phyloP scores from a whole-genome alignment of 192 early-diverging fungal genomes.

The Piromyces sp. region DNA sequence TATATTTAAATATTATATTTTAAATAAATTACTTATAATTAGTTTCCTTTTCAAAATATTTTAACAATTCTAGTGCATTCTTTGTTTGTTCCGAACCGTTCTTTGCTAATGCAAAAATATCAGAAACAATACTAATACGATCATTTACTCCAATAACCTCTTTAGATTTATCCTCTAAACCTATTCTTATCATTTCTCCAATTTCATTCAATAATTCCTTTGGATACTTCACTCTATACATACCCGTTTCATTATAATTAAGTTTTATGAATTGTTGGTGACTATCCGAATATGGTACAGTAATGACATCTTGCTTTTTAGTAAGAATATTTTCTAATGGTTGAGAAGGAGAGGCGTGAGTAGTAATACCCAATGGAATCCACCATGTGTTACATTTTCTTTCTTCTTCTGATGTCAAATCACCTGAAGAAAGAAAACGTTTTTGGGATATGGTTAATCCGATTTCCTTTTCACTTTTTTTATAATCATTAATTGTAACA shows the following conservation, averaged over 20 bases:
- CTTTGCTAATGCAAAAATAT: conserved; percentile 56
- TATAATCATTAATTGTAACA: conserved; percentile 35
- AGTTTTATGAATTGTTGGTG: conserved; percentile 55
- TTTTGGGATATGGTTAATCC: conserved; percentile 54
- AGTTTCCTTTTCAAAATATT: conserved; percentile 53
- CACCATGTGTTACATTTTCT: conserved; percentile 46
- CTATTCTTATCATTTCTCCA: conserved; percentile 24
- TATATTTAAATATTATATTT: too few relatives aligned
- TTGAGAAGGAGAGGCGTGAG: background rate
- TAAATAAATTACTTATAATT: conserved; percentile 63
- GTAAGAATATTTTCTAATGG: background rate
- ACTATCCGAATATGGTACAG: background rate
- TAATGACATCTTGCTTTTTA: background rate
- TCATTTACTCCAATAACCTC: conserved; percentile 33
- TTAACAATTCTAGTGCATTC: conserved; percentile 55
- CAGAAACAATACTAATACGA: conserved; percentile 64
- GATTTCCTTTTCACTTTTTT: conserved; percentile 15
- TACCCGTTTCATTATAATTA: conserved; percentile 58
- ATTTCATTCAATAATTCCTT: conserved; percentile 12
- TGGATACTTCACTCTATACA: conserved; percentile 62
- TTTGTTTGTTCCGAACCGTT: conserved; percentile 64
- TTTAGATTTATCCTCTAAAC: background rate
- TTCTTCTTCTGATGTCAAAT: conserved; percentile 59
- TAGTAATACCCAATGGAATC: conserved; percentile 49
- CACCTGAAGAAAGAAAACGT: conserved; percentile 69